phyloP scores from a whole-genome alignment of 2,329 filamentous ascomycete genomes.

The Colletotrichum acutatum region DNA sequence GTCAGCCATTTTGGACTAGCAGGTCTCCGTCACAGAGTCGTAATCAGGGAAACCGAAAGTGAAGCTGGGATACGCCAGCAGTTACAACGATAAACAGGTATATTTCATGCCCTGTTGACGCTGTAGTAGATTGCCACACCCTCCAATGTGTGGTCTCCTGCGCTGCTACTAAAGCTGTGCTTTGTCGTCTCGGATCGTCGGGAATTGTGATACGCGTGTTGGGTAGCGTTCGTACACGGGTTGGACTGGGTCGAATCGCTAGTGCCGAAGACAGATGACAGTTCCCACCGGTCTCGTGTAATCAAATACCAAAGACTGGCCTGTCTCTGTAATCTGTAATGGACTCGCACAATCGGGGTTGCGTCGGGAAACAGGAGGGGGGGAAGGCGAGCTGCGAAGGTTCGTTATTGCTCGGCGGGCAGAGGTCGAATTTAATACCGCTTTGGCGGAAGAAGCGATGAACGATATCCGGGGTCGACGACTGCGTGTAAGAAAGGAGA shows the following conservation, averaged over 20 bases:
- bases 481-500: constrained; percentile 29
- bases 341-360: constrained; percentile 11
- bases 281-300: background rate
- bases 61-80: constrained; percentile 18
- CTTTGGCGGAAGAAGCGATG: constrained; percentile 7
- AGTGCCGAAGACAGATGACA: background rate
- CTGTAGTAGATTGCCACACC: background rate
- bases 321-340: background rate
- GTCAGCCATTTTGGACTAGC: constrained; percentile 65
- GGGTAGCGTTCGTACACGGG: background rate
- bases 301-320: background rate
- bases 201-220: background rate
- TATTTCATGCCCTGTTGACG: constrained; percentile 5
- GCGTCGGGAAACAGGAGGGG: constrained; percentile 1
- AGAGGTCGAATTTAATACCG: background rate
- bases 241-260: background rate
- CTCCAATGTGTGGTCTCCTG: background rate
- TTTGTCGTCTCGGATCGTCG: background rate
- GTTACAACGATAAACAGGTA: background rate
- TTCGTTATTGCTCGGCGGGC: background rate
- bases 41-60: background rate
- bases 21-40: background rate
- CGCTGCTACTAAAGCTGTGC: background rate
- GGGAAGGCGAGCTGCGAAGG: background rate
- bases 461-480: constrained; percentile 15